Evolutionary conservation across 2,329 filamentous ascomycete genomes (phyloP).

Genomic region (Leptographium galeiforme): DNA sequence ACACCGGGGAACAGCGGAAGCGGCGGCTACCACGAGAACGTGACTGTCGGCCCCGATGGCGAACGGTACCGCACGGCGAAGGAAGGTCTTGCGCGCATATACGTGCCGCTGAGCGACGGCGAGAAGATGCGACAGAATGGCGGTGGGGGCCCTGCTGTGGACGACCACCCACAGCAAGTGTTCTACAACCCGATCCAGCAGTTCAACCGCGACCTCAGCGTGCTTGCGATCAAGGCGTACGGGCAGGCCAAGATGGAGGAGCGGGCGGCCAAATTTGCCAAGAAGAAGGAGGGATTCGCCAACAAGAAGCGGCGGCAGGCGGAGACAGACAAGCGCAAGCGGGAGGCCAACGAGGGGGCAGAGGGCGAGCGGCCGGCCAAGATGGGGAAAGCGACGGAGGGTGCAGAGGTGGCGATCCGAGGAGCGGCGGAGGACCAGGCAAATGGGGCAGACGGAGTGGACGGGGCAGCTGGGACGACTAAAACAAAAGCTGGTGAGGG

Average conservation of each 20-base stretch:
- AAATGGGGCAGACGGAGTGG: background rate
- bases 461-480: background rate
- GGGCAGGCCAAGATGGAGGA: conserved; percentile 47
- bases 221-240: conserved; percentile 82
- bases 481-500: background rate
- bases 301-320: conserved; percentile 25
- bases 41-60: conserved; percentile 20
- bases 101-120: conserved; percentile 31
- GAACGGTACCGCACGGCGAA: conserved; percentile 37
- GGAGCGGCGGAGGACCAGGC: background rate
- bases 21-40: background rate
- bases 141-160: conserved; percentile 30
- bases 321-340: conserved; percentile 25
- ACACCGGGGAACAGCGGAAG: background rate
- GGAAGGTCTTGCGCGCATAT: conserved; percentile 44
- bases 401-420: background rate
- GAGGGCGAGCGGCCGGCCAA: conserved; percentile 13
- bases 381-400: conserved; percentile 13
- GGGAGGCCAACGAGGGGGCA: conserved; percentile 19
- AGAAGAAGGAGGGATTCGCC: conserved; percentile 36
- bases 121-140: conserved; percentile 15
- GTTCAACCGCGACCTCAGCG: conserved; percentile 92
- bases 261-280: conserved; percentile 40
- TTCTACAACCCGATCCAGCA: conserved; percentile 99
- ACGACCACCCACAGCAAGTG: conserved; percentile 59